These are phyloP conservation scores for Diplogelasinospora grovesii DNA, from an alignment of 495 filamentous ascomycete species.

Conservation along the genomic window DNA sequence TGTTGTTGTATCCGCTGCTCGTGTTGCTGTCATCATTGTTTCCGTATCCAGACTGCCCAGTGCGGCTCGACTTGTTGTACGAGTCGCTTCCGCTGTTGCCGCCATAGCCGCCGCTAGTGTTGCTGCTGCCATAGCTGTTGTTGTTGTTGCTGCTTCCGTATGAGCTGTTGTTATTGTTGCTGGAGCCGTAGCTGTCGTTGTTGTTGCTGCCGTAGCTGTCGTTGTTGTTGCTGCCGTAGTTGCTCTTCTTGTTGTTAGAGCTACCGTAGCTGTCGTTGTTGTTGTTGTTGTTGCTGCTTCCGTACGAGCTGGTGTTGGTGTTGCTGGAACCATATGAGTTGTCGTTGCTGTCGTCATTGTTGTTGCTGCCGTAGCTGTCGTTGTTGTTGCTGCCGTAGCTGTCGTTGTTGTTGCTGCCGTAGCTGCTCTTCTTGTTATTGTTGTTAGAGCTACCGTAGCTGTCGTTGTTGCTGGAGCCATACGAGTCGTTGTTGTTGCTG, in stretches of 20 bases:
- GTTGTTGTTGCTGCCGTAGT: too few species aligned
- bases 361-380: neutral
- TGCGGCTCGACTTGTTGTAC: slow-evolving; percentile 1
- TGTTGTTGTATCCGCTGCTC: too few species aligned
- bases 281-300: slow-evolving; percentile 4
- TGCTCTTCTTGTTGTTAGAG: slow-evolving; percentile 2
- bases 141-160: too few species aligned
- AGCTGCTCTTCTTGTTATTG: neutral
- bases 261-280: neutral
- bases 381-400: neutral
- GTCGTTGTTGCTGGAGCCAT: neutral
- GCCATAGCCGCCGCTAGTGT: neutral
- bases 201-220: too few species aligned
- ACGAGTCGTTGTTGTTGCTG: neutral
- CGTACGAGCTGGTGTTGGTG: slow-evolving; percentile 3
- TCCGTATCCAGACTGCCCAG: too few species aligned
- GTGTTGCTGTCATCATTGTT: too few species aligned
- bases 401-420: neutral
- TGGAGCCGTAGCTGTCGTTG: neutral
- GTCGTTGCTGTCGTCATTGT: neutral
- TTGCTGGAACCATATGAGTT: too few species aligned
- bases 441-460: neutral
- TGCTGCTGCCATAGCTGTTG: slow-evolving; percentile 3
- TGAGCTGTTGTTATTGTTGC: neutral
- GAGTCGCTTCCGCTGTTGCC: neutral